Evolutionary conservation across 768 basidiomycete genomes (phyloP), one percentile per base, ranked within the genome.

Genomic region (Asterophora parasitica): DNA sequence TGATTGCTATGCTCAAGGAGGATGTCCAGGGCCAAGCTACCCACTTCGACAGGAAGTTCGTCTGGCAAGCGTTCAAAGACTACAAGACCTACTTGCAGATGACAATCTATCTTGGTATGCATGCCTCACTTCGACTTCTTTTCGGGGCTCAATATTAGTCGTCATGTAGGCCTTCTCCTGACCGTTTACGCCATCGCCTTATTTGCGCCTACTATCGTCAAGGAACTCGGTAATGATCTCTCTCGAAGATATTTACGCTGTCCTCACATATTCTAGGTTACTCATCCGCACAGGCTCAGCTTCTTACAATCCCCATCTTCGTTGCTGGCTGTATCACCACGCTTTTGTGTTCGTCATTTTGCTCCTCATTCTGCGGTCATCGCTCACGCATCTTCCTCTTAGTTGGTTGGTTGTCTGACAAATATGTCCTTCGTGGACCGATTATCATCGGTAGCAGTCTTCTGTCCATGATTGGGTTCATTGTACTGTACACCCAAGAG

Each of bases 291-390:
- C 57, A 68, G 33, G 78, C 78, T 5, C 77, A 81, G 36, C 65
- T 77, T 10, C 56, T 81, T n/a, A 73, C 72, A 3, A 69, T 76
- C 23, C 78, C 79, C 27, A 73, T 75, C 6, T 80, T 77, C 35
- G 65, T 68, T 15, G 68, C 67, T 7, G 76, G 74, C 2, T 77
- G 76, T 50, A 48, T 74, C 36, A 59, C 57, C 16, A 78, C 76
- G 1, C 66, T 78, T 23, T 32, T 42, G 33, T 48, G 64, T 64
- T 41, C n/a, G 53, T 53, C 35, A 44, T 13, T 7, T 37, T n/a
- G 41, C 12, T 13, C 12, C 9, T 37, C 30, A 8, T 17, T 16
- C 20, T 12, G n/a, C 35, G 36, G 11, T 19, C 13, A 11, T 39
- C 40, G 16, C 20, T 35, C 15, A 35, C 20, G 34, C 40, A n/a